Evolutionary conservation across 2,329 filamentous ascomycete genomes (phyloP).

Genomic region (Neoascochyta sp.): DNA sequence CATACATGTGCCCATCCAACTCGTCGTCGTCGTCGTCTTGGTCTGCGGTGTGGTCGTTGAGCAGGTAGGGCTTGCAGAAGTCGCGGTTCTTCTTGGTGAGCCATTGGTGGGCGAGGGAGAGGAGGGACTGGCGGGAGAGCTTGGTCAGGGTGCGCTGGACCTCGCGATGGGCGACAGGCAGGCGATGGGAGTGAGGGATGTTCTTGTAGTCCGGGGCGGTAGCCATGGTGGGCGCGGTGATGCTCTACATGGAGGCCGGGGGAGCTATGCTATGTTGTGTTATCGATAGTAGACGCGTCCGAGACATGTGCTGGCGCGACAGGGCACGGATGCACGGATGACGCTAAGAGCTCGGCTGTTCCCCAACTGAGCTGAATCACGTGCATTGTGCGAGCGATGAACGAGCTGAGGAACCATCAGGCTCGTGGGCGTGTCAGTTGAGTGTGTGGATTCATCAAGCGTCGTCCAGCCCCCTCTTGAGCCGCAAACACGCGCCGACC

Average conservation of each 20-base stretch:
- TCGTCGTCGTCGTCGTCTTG: conserved; percentile 51
- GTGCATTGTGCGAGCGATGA: no score
- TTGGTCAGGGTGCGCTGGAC: conserved; percentile 65
- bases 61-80: conserved; percentile 58
- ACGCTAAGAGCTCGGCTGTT: no score
- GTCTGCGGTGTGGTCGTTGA: conserved; percentile 39
- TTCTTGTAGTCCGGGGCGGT: conserved; percentile 69
- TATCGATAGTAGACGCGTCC: conserved; percentile 20
- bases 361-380: no score
- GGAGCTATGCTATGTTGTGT: conserved; percentile 18
- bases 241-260: conserved; percentile 34
- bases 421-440: no score
- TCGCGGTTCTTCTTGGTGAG: conserved; percentile 63
- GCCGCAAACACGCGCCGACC: no score
- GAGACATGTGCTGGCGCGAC: no score
- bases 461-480: no score
- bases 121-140: conserved; percentile 67
- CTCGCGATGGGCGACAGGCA: conserved; percentile 61
- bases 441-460: no score
- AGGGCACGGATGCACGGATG: no score
- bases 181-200: conserved; percentile 66
- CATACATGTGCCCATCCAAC: conserved; percentile 60
- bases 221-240: conserved; percentile 39
- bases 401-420: no score
- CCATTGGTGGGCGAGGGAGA: conserved; percentile 74